Evolutionary conservation across 805 yeast genomes (phyloP).

Genomic region (Diddensiella transvaalensis): DNA sequence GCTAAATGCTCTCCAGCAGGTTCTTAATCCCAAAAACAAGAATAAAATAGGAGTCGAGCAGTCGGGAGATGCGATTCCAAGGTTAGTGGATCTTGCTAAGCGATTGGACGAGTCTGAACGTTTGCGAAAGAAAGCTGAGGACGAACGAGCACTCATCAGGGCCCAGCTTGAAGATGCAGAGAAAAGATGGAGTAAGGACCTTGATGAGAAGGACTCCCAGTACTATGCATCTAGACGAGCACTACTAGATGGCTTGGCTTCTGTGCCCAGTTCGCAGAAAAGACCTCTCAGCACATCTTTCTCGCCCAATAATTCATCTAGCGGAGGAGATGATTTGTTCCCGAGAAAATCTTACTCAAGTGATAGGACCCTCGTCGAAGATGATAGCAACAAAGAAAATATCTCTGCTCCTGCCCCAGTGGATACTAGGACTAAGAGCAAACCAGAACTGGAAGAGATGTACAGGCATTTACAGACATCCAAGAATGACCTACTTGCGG

Average conservation of each 20-base stretch:
- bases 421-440: conserved; percentile 12
- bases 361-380: conserved; percentile 5
- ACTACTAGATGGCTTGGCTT: conserved; percentile 21
- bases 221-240: conserved; percentile 23
- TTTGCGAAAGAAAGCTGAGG: conserved; percentile 26
- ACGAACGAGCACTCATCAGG: conserved; percentile 21
- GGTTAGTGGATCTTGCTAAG: conserved; percentile 31
- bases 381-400: conserved; percentile 18
- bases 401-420: not conserved
- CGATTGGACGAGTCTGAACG: conserved; percentile 32
- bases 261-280: conserved; percentile 17
- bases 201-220: conserved; percentile 24
- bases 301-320: not conserved
- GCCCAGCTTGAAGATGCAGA: conserved; percentile 26
- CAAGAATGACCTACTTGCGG: conserved; percentile 23
- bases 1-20: conserved; percentile 20
- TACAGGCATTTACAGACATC: conserved; percentile 17
- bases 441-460: conserved; percentile 21
- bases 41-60: conserved; percentile 33
- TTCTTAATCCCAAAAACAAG: conserved; percentile 20
- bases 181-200: conserved; percentile 26
- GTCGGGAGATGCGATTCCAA: conserved; percentile 45
- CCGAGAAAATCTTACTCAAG: conserved; percentile 5
- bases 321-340: not conserved
- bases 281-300: conserved; percentile 14